phyloP scores from a whole-genome alignment of 805 yeast genomes.

The Metschnikowia similis region DNA sequence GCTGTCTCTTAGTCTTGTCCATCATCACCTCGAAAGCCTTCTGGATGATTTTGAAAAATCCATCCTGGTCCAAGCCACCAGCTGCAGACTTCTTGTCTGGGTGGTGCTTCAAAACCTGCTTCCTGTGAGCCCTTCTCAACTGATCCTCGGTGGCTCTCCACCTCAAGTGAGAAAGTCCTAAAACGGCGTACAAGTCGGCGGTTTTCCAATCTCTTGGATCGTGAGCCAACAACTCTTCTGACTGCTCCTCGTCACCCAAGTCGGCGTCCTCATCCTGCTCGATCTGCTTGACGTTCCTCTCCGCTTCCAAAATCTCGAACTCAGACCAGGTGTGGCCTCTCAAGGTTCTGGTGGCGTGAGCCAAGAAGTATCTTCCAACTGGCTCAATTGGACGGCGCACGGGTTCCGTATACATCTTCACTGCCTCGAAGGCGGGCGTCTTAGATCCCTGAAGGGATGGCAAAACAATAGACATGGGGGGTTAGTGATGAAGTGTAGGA shows the following conservation, averaged over 20 bases:
- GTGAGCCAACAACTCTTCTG: constrained; percentile 66
- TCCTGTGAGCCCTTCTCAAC: constrained; percentile 94
- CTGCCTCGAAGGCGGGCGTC: constrained; percentile 48
- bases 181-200: constrained; percentile 92
- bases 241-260: constrained; percentile 70
- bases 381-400: constrained; percentile 88
- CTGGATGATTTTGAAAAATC: constrained; percentile 96
- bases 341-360: constrained; percentile 92
- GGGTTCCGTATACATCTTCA: constrained; percentile 51
- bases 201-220: constrained; percentile 99
- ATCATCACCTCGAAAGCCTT: constrained; percentile 89
- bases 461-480: constrained; percentile 38
- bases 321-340: constrained; percentile 99
- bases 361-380: constrained; percentile 91
- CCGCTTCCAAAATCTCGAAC: constrained; percentile 90
- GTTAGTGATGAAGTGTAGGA: not conserved
- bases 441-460: constrained; percentile 46
- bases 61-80: constrained; percentile 88
- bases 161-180: constrained; percentile 89
- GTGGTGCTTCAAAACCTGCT: constrained; percentile 93
- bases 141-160: constrained; percentile 89
- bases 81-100: constrained; percentile 96
- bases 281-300: constrained; percentile 67
- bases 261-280: constrained; percentile 63
- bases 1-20: constrained; percentile 83